Conservation (phyloP, 352 stramenopile genomes). For the Peronosclerospora sorghi region DNA sequence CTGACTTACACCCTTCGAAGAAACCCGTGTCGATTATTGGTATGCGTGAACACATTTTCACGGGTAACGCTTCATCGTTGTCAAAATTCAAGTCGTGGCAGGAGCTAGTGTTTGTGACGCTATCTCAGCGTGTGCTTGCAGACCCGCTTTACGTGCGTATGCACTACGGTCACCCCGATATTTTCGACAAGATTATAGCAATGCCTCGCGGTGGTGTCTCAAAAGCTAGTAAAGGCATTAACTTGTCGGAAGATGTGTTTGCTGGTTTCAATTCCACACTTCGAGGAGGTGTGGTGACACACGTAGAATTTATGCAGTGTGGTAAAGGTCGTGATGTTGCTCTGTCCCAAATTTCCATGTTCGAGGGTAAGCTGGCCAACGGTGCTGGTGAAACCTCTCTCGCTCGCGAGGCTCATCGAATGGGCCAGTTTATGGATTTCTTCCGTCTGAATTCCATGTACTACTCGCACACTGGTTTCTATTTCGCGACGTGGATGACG, state of each 20-base stretch:
- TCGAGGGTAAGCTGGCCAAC: constrained; percentile 70
- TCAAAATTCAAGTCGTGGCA: constrained; percentile 79
- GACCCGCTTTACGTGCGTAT: constrained; percentile 68
- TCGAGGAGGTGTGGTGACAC: constrained; percentile 52
- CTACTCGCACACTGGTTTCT: constrained; percentile 77
- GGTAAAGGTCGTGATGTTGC: constrained; percentile 73
- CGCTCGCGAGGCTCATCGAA: constrained; percentile 62
- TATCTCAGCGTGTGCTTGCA: constrained; percentile 63
- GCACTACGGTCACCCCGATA: constrained; percentile 77
- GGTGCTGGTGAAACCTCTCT: constrained; percentile 60
- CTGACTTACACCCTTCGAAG: constrained; percentile 51
- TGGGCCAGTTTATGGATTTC: constrained; percentile 76
- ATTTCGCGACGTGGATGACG: constrained; percentile 75
- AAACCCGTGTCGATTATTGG: constrained; percentile 71
- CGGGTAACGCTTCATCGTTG: constrained; percentile 60
- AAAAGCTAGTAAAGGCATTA: constrained; percentile 71
- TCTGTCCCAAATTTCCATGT: constrained; percentile 73
- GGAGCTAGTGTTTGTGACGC: constrained; percentile 69
- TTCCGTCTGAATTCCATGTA: constrained; percentile 80
- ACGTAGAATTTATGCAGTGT: constrained; percentile 77
- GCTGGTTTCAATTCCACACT: constrained; percentile 65
- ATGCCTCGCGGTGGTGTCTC: constrained; percentile 63
- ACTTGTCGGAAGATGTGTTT: constrained; percentile 77
- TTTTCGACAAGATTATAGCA: constrained; percentile 72
- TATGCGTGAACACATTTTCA: constrained; percentile 82